Evolutionary conservation across 768 basidiomycete genomes (phyloP).

Genomic region (Tricholoma bakamatsutake): DNA sequence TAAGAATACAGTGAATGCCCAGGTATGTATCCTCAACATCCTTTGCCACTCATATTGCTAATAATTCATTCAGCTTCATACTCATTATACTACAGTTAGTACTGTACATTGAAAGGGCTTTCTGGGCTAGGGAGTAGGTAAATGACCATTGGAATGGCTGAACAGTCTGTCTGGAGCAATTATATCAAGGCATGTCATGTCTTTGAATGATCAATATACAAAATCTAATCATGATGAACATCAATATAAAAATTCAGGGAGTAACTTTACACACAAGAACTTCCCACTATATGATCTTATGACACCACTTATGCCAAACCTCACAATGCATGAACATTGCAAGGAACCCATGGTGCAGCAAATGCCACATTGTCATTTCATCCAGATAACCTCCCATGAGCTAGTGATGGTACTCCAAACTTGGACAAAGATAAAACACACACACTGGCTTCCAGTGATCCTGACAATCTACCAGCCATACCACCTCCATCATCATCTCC

Average conservation of each 20-base stretch:
- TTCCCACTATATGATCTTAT: not conserved
- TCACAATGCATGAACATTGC: not conserved
- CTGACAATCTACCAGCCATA: too few relatives aligned
- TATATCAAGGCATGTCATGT: not conserved
- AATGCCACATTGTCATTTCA: not conserved
- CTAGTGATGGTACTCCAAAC: too few relatives aligned
- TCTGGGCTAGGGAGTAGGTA: not conserved
- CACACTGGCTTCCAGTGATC: too few relatives aligned
- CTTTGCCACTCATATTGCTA: not conserved
- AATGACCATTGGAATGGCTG: not conserved
- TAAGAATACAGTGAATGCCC: too few relatives aligned
- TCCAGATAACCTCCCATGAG: not conserved
- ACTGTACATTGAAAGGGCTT: not conserved
- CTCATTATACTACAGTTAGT: not conserved
- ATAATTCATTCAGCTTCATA: not conserved
- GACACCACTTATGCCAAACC: not conserved
- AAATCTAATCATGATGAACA: not conserved
- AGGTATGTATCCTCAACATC: not conserved
- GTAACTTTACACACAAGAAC: not conserved
- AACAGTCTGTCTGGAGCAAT: not conserved
- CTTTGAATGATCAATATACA: not conserved
- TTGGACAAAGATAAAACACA: too few relatives aligned
- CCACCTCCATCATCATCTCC: too few relatives aligned
- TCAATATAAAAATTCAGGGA: not conserved
- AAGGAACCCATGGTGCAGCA: not conserved